These are phyloP conservation scores for Sisymbrium irio DNA, from an alignment of 345 rosid species.

Conservation along the genomic window DNA sequence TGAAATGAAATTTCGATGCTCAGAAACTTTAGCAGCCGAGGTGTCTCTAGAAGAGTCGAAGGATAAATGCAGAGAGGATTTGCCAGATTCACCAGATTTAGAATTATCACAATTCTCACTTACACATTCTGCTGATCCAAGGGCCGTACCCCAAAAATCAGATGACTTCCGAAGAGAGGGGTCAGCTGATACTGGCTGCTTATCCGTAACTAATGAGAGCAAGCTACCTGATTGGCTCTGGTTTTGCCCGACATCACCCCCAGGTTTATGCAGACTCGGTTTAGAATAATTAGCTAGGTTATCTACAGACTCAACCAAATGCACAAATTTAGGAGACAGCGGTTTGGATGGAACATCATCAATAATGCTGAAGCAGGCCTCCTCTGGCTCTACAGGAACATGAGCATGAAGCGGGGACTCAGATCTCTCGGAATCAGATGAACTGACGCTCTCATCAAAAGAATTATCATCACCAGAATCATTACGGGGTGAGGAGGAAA, in stretches of 20 bases:
- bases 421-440: conserved; percentile 56
- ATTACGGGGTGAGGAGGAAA: conserved; percentile 52
- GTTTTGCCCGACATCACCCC: conserved; percentile 29
- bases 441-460: conserved; percentile 56
- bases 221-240: conserved; percentile 31
- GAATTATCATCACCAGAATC: conserved; percentile 79
- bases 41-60: conserved; percentile 35
- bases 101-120: conserved; percentile 30
- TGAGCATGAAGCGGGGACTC: conserved; percentile 41
- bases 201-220: conserved; percentile 19
- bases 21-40: conserved; percentile 24
- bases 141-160: conserved; percentile 60
- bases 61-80: conserved; percentile 45
- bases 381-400: conserved; percentile 37
- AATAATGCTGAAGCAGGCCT: conserved; percentile 33
- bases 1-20: conserved; percentile 21
- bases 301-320: conserved; percentile 61
- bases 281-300: conserved; percentile 35
- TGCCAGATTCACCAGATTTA: conserved; percentile 29
- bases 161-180: conserved; percentile 37
- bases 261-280: conserved; percentile 35
- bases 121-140: conserved; percentile 36
- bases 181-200: conserved; percentile 30
- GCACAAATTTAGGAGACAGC: conserved; percentile 66
- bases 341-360: conserved; percentile 44